These are phyloP conservation scores for Taxillus chinensis DNA, from an alignment of 164 flowering plant genomes.

Conservation along the genomic window DNA sequence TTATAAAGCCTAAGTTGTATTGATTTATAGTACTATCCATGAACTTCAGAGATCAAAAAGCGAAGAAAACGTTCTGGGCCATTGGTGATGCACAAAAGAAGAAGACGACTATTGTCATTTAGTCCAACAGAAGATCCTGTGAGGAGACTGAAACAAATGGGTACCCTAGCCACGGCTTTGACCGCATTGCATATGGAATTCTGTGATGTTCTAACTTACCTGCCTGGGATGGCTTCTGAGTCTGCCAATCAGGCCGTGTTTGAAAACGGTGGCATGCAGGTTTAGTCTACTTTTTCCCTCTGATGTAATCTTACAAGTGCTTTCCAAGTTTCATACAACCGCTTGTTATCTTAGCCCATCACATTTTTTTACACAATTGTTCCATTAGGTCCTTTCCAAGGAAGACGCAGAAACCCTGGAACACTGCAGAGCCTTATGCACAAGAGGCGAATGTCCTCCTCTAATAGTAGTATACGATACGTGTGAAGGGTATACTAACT, in stretches of 20 bases:
- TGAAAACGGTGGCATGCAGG: slow-evolving; percentile 69
- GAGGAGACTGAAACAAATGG: slow-evolving; percentile 50
- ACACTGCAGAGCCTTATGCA: slow-evolving; percentile 43
- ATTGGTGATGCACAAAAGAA: slow-evolving; percentile 39
- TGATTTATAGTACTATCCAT: not conserved
- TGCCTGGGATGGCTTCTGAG: slow-evolving; percentile 52
- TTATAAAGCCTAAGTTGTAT: too few species aligned
- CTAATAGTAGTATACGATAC: slow-evolving; percentile 53
- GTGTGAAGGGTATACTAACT: slow-evolving; percentile 52
- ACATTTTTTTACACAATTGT: not conserved
- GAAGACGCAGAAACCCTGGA: slow-evolving; percentile 53
- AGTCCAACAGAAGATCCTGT: slow-evolving; percentile 43
- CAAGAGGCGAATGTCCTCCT: slow-evolving; percentile 66
- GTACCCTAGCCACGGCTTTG: slow-evolving; percentile 57
- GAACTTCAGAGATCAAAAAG: slow-evolving; percentile 32
- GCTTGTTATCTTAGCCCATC: not conserved
- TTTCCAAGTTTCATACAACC: too few species aligned
- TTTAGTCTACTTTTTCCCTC: slow-evolving; percentile 9
- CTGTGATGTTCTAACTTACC: slow-evolving; percentile 49
- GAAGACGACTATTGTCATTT: slow-evolving; percentile 45
- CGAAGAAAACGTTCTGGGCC: slow-evolving; percentile 37
- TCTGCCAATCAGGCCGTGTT: slow-evolving; percentile 51
- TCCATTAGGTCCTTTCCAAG: slow-evolving; percentile 48
- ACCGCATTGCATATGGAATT: slow-evolving; percentile 38
- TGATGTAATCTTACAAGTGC: too few species aligned